A percentile compares a stretch with the other conserved stretches of the same genome.
Conservation (phyloP, 164 flowering plant genomes). For the Magnolia sinica region DNA sequence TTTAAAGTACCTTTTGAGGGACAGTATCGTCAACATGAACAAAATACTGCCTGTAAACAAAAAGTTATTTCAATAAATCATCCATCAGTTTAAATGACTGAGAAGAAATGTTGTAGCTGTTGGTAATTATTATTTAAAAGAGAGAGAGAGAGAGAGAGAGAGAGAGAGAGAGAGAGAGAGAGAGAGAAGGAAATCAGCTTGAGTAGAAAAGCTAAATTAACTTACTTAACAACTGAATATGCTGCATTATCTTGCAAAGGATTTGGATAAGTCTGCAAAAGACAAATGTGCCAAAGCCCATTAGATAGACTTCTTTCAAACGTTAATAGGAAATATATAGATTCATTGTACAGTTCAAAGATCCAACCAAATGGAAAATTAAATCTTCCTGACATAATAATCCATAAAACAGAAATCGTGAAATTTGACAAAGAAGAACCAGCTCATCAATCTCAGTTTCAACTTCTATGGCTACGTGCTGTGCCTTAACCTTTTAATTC, state of each 20-base stretch:
- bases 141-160: background rate
- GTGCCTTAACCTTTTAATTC: no score
- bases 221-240: constrained; percentile 78
- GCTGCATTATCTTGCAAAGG: constrained; percentile 71
- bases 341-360: constrained; percentile 1
- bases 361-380: background rate
- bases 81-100: background rate
- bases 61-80: background rate
- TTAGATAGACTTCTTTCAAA: background rate
- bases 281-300: background rate
- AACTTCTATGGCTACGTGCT: no score
- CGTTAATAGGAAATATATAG: background rate
- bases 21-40: constrained; percentile 84
- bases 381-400: background rate
- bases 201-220: constrained; percentile 5
- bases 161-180: background rate
- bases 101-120: background rate
- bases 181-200: background rate
- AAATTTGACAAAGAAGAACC: background rate
- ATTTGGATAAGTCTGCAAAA: constrained; percentile 57
- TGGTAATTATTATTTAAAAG: background rate
- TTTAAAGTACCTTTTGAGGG: constrained; percentile 53
- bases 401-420: background rate
- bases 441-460: no score
- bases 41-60: constrained; percentile 75